phyloP scores from a whole-genome alignment of 352 stramenopile genomes.

The Pythium folliculosum region DNA sequence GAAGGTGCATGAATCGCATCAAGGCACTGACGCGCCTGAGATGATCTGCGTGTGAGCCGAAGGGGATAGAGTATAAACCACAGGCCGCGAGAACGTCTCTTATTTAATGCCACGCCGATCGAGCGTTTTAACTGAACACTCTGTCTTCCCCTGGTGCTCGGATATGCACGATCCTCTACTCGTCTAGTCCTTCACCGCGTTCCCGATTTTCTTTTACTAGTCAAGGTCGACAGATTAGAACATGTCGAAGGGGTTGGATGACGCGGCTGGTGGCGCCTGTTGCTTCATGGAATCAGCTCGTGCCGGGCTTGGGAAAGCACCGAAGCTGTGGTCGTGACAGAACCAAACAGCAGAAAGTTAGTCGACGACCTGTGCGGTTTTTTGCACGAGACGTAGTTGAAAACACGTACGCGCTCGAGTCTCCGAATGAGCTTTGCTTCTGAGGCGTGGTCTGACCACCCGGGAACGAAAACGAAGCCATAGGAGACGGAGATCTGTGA shows the following conservation, averaged over 20 bases:
- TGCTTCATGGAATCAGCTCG: constrained; percentile 34
- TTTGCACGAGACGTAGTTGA: background rate
- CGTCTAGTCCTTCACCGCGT: background rate
- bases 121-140: constrained; percentile 1
- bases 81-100: constrained; percentile 18
- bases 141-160: background rate
- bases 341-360: background rate
- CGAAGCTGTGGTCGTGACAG: constrained; percentile 39
- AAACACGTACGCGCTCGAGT: constrained; percentile 50
- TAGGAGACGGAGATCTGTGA: constrained; percentile 30
- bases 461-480: constrained; percentile 44
- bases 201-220: background rate
- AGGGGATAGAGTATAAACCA: background rate
- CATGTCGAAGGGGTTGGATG: constrained; percentile 84
- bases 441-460: constrained; percentile 31
- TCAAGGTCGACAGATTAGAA: constrained; percentile 43
- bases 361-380: background rate
- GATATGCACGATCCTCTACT: background rate
- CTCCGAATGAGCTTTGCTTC: constrained; percentile 41
- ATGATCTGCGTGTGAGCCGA: constrained; percentile 10
- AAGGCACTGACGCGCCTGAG: constrained; percentile 2
- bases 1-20: constrained; percentile 2
- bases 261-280: constrained; percentile 28
- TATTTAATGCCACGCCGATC: constrained; percentile 19
- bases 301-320: constrained; percentile 46